Evolutionary conservation across 768 basidiomycete species (phyloP).

Genomic region (Neoboletus brunneissimus): DNA sequence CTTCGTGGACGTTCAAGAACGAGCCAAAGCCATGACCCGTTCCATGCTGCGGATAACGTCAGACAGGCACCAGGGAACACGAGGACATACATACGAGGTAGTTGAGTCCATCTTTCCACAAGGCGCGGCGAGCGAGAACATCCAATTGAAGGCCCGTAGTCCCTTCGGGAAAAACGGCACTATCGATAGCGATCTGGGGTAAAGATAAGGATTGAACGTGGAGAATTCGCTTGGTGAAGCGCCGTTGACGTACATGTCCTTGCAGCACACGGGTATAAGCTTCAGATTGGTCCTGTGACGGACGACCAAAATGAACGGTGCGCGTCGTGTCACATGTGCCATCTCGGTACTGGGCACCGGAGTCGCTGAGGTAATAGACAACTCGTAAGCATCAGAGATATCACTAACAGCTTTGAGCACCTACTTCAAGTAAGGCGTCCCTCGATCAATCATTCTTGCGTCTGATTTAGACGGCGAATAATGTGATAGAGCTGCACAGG

Average conservation of each 20-base stretch:
- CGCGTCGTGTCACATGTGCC: constrained; percentile 87
- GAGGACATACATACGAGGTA: constrained; percentile 54
- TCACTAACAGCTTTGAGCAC: constrained; percentile 25
- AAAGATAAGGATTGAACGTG: constrained; percentile 17
- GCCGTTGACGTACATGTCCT: constrained; percentile 72
- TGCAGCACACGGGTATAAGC: constrained; percentile 95
- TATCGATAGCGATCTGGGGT: constrained; percentile 83
- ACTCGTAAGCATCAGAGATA: constrained; percentile 15
- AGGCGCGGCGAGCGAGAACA: constrained; percentile 82
- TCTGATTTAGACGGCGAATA: constrained; percentile 73
- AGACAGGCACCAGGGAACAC: constrained; percentile 8
- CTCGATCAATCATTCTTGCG: constrained; percentile 71
- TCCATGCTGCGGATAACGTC: constrained; percentile 59
- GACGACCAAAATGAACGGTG: constrained; percentile 84
- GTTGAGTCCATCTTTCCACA: constrained; percentile 85
- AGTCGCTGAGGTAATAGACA: constrained; percentile 58
- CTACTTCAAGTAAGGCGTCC: constrained; percentile 87
- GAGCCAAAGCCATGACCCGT: constrained; percentile 90
- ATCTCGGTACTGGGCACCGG: constrained; percentile 86
- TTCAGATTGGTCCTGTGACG: constrained; percentile 79
- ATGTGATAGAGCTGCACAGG: constrained; percentile 73
- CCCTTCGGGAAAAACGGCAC: constrained; percentile 85
- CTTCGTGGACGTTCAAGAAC: constrained; percentile 84
- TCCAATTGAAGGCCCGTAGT: constrained; percentile 82
- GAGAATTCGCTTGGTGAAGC: constrained; percentile 16